These are phyloP conservation scores for Penium margaritaceum DNA, from an alignment of 139 green algal species.

Conservation along the genomic window DNA sequence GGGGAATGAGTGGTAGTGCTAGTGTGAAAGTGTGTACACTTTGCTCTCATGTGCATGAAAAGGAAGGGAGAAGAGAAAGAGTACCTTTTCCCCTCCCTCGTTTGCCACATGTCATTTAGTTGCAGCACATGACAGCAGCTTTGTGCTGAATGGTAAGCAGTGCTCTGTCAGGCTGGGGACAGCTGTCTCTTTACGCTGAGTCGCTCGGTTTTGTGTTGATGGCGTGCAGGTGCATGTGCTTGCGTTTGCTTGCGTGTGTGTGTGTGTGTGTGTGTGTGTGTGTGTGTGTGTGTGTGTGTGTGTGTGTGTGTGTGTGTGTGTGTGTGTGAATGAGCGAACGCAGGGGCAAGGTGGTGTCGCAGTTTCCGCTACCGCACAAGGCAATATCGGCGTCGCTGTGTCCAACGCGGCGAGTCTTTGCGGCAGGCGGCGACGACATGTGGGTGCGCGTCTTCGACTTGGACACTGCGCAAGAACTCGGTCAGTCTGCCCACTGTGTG, in stretches of 20 bases:
- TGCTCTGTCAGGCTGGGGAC: too few relatives aligned
- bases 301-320: slow-evolving; percentile 12
- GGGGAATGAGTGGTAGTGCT: too few relatives aligned
- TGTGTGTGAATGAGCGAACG: neutral
- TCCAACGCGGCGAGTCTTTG: slow-evolving; percentile 59
- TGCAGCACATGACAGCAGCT: too few relatives aligned
- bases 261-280: slow-evolving; percentile 24
- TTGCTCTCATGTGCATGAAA: too few relatives aligned
- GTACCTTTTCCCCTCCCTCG: too few relatives aligned
- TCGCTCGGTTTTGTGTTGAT: too few relatives aligned
- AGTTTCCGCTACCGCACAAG: slow-evolving; percentile 42
- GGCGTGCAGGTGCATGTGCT: too few relatives aligned
- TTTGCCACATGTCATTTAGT: too few relatives aligned
- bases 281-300: slow-evolving; percentile 14
- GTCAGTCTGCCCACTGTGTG: slow-evolving; percentile 24
- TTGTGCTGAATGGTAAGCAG: too few relatives aligned
- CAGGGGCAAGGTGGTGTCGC: slow-evolving; percentile 27
- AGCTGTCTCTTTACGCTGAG: too few relatives aligned
- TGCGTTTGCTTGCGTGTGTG: neutral
- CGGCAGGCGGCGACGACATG: slow-evolving; percentile 88
- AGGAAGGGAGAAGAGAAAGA: too few relatives aligned
- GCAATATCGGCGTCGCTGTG: slow-evolving; percentile 76
- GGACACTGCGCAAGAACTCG: slow-evolving; percentile 65
- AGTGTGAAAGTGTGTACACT: too few relatives aligned
- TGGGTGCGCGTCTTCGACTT: slow-evolving; percentile 85